A percentile compares a stretch with the other conserved stretches of the same genome.
phyloP scores from a whole-genome alignment of 305 asterid genomes.

The Ajuga reptans region DNA sequence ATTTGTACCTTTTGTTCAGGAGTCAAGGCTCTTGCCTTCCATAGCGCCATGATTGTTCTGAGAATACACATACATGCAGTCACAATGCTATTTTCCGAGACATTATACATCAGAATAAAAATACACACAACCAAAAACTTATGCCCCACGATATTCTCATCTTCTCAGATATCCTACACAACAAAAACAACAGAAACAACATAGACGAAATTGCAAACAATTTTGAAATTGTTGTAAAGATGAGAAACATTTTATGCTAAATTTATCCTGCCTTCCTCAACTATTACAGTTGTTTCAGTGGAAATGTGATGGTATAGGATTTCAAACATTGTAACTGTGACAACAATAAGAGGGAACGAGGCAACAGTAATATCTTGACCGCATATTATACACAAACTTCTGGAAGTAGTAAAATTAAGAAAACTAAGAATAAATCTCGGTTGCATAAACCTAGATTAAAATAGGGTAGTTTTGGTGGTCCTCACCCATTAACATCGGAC shows the following conservation, averaged over 20 bases:
- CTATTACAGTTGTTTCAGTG: not conserved
- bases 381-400: not conserved
- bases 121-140: not conserved
- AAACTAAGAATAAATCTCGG: too few relatives aligned
- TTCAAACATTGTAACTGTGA: not conserved
- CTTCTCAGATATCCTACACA: not conserved
- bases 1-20: conserved; percentile 91
- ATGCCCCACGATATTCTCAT: not conserved
- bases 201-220: not conserved
- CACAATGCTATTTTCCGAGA: conserved; percentile 2
- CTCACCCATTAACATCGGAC: not conserved
- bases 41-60: conserved; percentile 89
- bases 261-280: not conserved
- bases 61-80: conserved; percentile 22
- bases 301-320: not conserved
- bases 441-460: too few relatives aligned
- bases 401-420: too few relatives aligned
- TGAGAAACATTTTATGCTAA: not conserved
- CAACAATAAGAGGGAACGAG: not conserved
- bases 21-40: conserved; percentile 85
- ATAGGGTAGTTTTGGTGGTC: not conserved
- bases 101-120: not conserved
- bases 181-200: not conserved
- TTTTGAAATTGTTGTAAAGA: not conserved
- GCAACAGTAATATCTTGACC: not conserved